phyloP scores from a whole-genome alignment of 192 early-diverging fungal species.

The Linnemannia schmuckeri region DNA sequence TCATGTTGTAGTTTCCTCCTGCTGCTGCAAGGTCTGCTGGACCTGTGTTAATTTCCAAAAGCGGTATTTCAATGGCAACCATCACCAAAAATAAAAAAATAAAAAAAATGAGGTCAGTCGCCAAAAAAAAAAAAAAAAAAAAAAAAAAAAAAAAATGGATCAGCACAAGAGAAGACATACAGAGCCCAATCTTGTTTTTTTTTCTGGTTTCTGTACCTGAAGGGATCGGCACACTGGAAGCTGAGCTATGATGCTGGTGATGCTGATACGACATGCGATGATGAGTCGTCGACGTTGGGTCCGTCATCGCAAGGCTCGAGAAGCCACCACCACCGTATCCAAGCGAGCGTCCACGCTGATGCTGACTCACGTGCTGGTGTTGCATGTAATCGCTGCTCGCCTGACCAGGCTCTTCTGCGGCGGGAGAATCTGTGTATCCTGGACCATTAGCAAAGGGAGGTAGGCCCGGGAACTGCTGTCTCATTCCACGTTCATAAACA shows the following conservation, averaged over 20 bases:
- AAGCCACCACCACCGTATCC: neutral
- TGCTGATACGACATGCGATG: conserved; percentile 13
- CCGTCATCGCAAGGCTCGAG: conserved; percentile 21
- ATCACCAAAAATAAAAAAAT: neutral
- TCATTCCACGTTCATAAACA: neutral
- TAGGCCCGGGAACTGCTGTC: neutral
- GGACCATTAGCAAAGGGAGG: neutral
- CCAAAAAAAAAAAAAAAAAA: too few relatives aligned
- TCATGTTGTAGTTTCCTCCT: neutral
- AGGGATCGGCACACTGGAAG: conserved; percentile 18
- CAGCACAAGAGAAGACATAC: neutral
- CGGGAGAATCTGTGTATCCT: conserved; percentile 42
- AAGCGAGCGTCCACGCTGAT: neutral
- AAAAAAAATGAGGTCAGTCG: neutral
- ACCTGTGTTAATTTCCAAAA: conserved; percentile 28
- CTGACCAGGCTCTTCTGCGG: conserved; percentile 17
- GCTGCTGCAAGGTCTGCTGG: conserved; percentile 17
- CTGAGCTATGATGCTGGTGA: conserved; percentile 42
- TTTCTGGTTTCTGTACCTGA: conserved; percentile 23
- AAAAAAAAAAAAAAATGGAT: neutral
- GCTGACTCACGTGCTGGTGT: conserved; percentile 31
- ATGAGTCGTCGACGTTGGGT: conserved; percentile 7
- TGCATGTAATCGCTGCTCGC: conserved; percentile 39
- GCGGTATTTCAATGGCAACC: neutral
- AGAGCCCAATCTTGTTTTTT: neutral